Evolutionary conservation across 495 filamentous ascomycete species (phyloP), one percentile per base, ranked within the genome.

Genomic region (Podospora pseudocomata): DNA sequence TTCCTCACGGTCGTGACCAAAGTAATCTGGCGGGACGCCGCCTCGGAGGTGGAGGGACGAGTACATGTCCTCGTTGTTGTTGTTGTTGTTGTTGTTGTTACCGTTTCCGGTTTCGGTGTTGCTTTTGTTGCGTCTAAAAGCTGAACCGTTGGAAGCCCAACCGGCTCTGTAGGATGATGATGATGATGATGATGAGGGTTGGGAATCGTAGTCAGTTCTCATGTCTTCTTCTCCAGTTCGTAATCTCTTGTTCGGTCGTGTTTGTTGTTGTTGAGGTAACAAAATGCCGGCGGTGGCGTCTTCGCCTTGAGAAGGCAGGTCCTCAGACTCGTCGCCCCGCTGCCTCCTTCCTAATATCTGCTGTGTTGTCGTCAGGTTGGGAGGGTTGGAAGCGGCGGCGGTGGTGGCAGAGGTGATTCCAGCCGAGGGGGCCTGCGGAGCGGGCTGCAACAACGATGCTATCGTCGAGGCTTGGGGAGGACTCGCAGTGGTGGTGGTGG

Each of bases 1-100:
- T 79, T 99, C 94, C 81, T 96, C 94, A 74, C 93, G 89, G 76
- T 94, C 89, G 75, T 99, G 94, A 23, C 92, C 93, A 70, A 87
- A 90, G 68, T 85, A 87, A 0, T 69, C 75, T 13, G 72, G 68
- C 7, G 59, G 30, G 26, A 13, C 59, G 5, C 27, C 59, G 9
- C 39, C 9, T 11, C 39, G 39, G 39, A 49, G 39, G 39, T 49
- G 39, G 9, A 49, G 6, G 5, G 39, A 49, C 15, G 39, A 49
- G 59, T 34, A 61, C 59, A 61, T 61, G 27, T 26, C 11, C 27
- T 61, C 59, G 20, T 34, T 23, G 59, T 18, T 18, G 20, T 61
- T 23, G n/a, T 0, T 6, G 23, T 61, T 26, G 20, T 61, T 23
- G n/a, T 1, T 6, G 23, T 61, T 26, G 4, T 13, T 16, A 4